These are phyloP conservation scores for Candida pseudoviswanathii DNA, from an alignment of 1,139 yeast species.

Conservation along the genomic window DNA sequence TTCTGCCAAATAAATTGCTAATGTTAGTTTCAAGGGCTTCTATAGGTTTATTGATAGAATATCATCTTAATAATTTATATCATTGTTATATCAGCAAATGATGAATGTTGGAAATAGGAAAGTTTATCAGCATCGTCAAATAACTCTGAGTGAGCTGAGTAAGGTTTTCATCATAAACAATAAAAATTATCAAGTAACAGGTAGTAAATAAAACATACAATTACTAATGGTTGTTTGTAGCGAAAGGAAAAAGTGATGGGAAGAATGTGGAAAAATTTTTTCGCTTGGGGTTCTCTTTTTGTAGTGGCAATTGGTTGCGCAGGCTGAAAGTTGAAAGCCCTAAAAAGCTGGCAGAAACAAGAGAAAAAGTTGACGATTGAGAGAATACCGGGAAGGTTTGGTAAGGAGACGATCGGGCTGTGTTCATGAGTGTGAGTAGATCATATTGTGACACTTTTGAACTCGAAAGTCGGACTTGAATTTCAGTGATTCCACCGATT, in stretches of 20 bases:
- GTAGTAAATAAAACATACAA: conserved; percentile 1
- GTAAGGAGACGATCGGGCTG: too few species aligned
- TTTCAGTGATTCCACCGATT: too few species aligned
- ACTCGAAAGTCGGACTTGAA: too few species aligned
- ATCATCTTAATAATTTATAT: background rate
- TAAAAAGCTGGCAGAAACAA: too few species aligned
- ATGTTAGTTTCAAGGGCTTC: conserved; percentile 1
- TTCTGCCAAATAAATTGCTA: conserved; percentile 9
- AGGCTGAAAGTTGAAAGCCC: too few species aligned
- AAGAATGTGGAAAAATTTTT: conserved; percentile 1
- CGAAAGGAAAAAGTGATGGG: background rate
- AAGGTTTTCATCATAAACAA: conserved; percentile 46
- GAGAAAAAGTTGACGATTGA: too few species aligned
- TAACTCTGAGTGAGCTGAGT: conserved; percentile 60
- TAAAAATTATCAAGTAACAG: background rate
- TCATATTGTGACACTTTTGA: too few species aligned
- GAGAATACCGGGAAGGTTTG: too few species aligned
- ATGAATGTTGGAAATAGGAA: conserved; percentile 50
- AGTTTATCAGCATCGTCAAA: conserved; percentile 49
- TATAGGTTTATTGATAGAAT: background rate
- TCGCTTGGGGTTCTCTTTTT: background rate
- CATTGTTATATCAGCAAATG: conserved; percentile 20
- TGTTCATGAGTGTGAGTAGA: too few species aligned
- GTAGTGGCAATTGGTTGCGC: too few species aligned
- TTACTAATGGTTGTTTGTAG: background rate